A percentile compares a stretch with the other conserved stretches of the same genome.
These are phyloP conservation scores for Globisporangium polare DNA, from an alignment of 352 stramenopile genomes.

Conservation along the genomic window DNA sequence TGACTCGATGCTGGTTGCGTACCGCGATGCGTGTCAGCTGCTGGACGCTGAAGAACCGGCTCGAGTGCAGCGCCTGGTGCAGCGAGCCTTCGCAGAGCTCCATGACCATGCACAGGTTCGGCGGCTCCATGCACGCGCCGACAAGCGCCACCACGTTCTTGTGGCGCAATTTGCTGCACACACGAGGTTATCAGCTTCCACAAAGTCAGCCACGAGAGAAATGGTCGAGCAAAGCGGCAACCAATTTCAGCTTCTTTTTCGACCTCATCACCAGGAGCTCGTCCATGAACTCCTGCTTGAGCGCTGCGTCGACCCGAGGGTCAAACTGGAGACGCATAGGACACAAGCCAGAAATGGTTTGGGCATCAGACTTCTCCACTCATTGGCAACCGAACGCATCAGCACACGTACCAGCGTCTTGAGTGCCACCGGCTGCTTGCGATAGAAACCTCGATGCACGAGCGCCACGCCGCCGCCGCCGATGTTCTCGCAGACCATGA, in stretches of 20 bases:
- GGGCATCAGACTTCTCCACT: not conserved
- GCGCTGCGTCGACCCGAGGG: constrained; percentile 68
- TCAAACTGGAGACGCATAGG: constrained; percentile 58
- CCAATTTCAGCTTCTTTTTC: constrained; percentile 1
- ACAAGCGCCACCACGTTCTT: constrained; percentile 76
- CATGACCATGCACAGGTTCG: constrained; percentile 81
- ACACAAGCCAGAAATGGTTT: not conserved
- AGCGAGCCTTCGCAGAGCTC: constrained; percentile 72
- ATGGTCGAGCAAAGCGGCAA: constrained; percentile 17
- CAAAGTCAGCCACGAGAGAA: not conserved
- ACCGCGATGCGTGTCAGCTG: constrained; percentile 52
- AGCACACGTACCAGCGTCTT: constrained; percentile 74
- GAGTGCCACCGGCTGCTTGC: constrained; percentile 67
- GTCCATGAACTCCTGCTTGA: constrained; percentile 93
- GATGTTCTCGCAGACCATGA: constrained; percentile 82
- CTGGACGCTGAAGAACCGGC: constrained; percentile 46
- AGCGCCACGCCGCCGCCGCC: constrained; percentile 87
- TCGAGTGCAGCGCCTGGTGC: constrained; percentile 60
- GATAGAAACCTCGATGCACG: constrained; percentile 83
- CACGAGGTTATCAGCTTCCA: constrained; percentile 1
- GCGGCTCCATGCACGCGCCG: constrained; percentile 65
- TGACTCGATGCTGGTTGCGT: not conserved
- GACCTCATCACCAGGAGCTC: constrained; percentile 90
- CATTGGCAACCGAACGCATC: not conserved
- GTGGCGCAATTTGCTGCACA: constrained; percentile 48